Conservation (phyloP, 768 basidiomycete genomes). For the Leccinum longicurvipes region DNA sequence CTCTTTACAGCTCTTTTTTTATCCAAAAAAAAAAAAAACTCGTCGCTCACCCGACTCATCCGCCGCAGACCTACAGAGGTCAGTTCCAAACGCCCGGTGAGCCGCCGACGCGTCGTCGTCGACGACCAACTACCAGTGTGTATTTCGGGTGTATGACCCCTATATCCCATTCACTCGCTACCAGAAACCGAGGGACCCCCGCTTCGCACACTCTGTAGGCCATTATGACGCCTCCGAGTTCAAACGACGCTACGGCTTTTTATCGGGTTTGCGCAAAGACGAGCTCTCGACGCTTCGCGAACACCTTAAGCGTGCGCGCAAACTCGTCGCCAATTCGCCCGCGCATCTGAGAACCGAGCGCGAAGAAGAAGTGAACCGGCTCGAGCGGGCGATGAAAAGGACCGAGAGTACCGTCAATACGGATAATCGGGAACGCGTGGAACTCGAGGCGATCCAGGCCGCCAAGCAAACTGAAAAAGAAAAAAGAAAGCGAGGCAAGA, state of each 20-base stretch:
- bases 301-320: slow-evolving; percentile 65
- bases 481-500: slow-evolving; percentile 75
- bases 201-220: slow-evolving; percentile 75
- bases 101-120: slow-evolving; percentile 65
- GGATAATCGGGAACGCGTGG: slow-evolving; percentile 65
- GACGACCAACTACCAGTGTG: slow-evolving; percentile 65
- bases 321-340: slow-evolving; percentile 58
- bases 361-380: slow-evolving; percentile 61
- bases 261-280: slow-evolving; percentile 56
- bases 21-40: not conserved
- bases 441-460: slow-evolving; percentile 58
- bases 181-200: slow-evolving; percentile 81
- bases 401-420: slow-evolving; percentile 75
- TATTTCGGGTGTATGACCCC: not conserved
- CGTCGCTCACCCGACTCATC: not conserved
- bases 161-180: not conserved
- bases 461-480: slow-evolving; percentile 46
- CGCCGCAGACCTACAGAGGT: slow-evolving; percentile 67
- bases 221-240: slow-evolving; percentile 64
- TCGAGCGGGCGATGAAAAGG: slow-evolving; percentile 74
- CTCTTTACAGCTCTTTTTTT: not conserved
- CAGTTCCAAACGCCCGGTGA: slow-evolving; percentile 82
- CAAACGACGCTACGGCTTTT: slow-evolving; percentile 68
- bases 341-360: slow-evolving; percentile 55
- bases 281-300: slow-evolving; percentile 68